Percentiles rank a stretch among this genome's conserved stretches.
Conservation (phyloP, 345 rosid genomes). For the Aquilaria sinensis region DNA sequence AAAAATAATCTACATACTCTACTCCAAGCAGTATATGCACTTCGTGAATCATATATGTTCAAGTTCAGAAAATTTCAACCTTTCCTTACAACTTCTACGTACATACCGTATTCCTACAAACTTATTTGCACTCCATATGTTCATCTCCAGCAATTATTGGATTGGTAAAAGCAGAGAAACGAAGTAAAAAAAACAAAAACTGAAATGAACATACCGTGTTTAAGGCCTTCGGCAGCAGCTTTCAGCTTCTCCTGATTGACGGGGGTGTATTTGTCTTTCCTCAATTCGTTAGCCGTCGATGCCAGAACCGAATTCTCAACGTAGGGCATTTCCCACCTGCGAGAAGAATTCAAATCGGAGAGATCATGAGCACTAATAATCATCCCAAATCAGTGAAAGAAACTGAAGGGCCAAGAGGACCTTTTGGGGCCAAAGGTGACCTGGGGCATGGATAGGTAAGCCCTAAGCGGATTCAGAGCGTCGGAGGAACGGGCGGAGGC, state of each 20-base stretch:
- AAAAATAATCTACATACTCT: too few relatives aligned
- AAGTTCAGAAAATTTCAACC: too few relatives aligned
- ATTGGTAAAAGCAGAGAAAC: too few relatives aligned
- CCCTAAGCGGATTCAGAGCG: conserved; percentile 77
- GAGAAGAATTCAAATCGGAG: not conserved
- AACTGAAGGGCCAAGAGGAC: conserved; percentile 17
- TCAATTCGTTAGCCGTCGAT: conserved; percentile 75
- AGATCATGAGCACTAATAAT: conserved; percentile 1
- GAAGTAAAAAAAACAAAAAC: not conserved
- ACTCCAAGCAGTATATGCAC: too few relatives aligned
- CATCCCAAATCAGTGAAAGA: not conserved
- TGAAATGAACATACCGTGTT: conserved; percentile 35
- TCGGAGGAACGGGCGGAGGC: conserved; percentile 38
- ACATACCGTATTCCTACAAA: too few relatives aligned
- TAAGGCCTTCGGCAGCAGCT: conserved; percentile 87
- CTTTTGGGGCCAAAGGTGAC: conserved; percentile 93
- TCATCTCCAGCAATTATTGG: too few relatives aligned
- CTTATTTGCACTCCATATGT: too few relatives aligned
- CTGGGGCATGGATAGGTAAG: conserved; percentile 73
- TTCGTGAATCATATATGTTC: too few relatives aligned
- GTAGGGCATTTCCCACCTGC: conserved; percentile 74
- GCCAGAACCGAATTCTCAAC: conserved; percentile 41
- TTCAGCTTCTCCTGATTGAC: conserved; percentile 66
- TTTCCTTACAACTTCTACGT: too few relatives aligned
- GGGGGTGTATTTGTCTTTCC: conserved; percentile 50